Evolutionary conservation across 1,284 basidiomycete species (phyloP), one percentile per base, ranked within the genome.

Genomic region (Inonotus obliquus): DNA sequence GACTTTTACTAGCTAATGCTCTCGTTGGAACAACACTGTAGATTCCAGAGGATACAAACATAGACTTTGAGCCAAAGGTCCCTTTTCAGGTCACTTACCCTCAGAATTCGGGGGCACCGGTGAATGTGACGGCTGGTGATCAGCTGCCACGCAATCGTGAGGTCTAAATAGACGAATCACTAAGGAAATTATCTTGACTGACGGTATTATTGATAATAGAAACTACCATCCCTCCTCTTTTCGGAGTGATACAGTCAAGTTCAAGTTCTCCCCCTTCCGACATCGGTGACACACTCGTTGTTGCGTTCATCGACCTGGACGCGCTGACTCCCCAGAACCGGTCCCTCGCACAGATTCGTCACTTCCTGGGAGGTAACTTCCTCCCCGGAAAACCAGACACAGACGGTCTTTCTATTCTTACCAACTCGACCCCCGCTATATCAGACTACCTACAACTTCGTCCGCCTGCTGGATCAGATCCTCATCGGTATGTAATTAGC

Each of bases 241-340:
- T 61, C 45, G 59, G 58, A 13, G 57, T 63, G 6, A 54, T 56
- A n/a, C 19, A 37, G n/a, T 48, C 63, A n/a, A n/a, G n/a, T n/a
- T n/a, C n/a, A n/a, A n/a, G n/a, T 17, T 17, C 39, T 2, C 32
- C 37, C 35, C 25, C 53, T 35, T 21, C 17, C 29, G n/a, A 25
- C 13, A 27, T 47, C 7, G 37, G 19, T 4, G 61, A 53, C 64
- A 73, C 74, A 2, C 80, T 76, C 66, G 76, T 81, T 11, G 63
- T 82, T 17, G 73, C 73, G 4, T 70, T 81, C 61, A 71, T 82
- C 49, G 80, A 81, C 62, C 80, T 79, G 9, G 80, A 82, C 67
- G 80, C 77, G 0, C 79, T 79, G 10, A 79, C 77, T 7, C 78
- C 78, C 0, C 76, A 80, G 61, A 74, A 76, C 70, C 21, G 75